These are phyloP conservation scores for Russula abietina DNA, from an alignment of 768 basidiomycete species.

Conservation along the genomic window DNA sequence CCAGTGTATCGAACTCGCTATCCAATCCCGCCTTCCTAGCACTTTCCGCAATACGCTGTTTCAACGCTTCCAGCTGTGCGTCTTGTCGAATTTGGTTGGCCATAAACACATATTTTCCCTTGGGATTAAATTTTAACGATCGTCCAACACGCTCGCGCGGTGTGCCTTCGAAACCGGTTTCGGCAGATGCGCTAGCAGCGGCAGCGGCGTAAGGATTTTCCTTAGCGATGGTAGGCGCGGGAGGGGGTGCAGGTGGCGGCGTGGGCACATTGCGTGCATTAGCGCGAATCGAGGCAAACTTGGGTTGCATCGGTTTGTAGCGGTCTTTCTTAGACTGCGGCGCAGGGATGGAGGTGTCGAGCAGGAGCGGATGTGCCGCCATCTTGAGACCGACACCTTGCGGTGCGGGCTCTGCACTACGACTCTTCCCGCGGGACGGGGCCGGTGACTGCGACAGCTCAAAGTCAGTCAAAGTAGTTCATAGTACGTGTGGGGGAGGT, in stretches of 20 bases:
- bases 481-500: neutral
- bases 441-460: conserved; percentile 42
- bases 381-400: conserved; percentile 83
- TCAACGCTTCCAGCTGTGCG: conserved; percentile 80
- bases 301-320: conserved; percentile 98
- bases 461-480: neutral
- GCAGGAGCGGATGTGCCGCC: conserved; percentile 81
- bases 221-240: conserved; percentile 34
- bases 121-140: conserved; percentile 80
- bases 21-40: conserved; percentile 92
- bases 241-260: conserved; percentile 42
- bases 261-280: conserved; percentile 73
- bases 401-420: conserved; percentile 54
- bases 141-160: conserved; percentile 66
- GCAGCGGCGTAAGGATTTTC: conserved; percentile 77
- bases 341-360: conserved; percentile 55
- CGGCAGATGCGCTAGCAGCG: conserved; percentile 40
- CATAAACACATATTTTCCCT: conserved; percentile 83
- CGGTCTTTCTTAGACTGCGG: conserved; percentile 81
- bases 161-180: conserved; percentile 64
- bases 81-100: conserved; percentile 70
- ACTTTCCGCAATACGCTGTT: conserved; percentile 88
- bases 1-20: conserved; percentile 84
- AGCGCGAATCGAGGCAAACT: conserved; percentile 93
- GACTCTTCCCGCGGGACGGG: conserved; percentile 49